Base-by-base conservation (phyloP, 768 basidiomycete genomes). In the Trametes punicea region DNA sequence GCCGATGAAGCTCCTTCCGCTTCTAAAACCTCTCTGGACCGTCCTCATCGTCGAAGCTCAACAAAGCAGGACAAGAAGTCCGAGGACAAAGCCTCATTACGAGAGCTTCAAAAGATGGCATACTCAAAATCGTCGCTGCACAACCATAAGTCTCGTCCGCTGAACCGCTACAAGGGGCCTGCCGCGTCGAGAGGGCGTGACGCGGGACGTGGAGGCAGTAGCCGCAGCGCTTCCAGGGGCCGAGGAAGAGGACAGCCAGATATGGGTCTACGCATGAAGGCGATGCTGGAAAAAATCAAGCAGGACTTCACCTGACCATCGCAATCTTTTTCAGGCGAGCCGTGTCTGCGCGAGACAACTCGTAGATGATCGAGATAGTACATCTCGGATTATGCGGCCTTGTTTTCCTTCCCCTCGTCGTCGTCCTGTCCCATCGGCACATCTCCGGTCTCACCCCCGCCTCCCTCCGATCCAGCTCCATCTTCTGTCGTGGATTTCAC, bases 241-340 rank as follows among this genome's bases (percentile, higher is more conserved):
- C 63, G 69, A 27, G 73, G 81, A 5, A 62, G 69, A 26, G 74
- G 81, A 4, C 82, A 84, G 63, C 83, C 83, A n/a, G 77, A 82
- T 66, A 94, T 96, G 93, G 88, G 87, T 65, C 71, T 88, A 46
- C 84, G 92, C 46, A 95, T 96, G 91, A 82, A 84, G 59, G 85
- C 81, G 26, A 78, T 96, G 78, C 78, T 96, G 55, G 90, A 92
- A 69, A 86, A 87, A 71, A 93, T 96, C 62, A 88, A 90, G 69
- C 80, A 79, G 45, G 79, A 85, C 64, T 68, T 72, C 34, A 65
- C 72, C 51, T 83, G n/a, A n/a, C n/a, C n/a, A n/a, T n/a, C n/a
- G n/a, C n/a, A n/a, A n/a, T n/a, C n/a, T n/a, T n/a, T n/a, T n/a
- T n/a, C n/a, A n/a, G n/a, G n/a, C n/a, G n/a, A n/a, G n/a, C n/a